Evolutionary conservation across 2,329 filamentous ascomycete species (phyloP), one percentile per base, ranked within the genome.

Genomic region (Lachnellula suecica): DNA sequence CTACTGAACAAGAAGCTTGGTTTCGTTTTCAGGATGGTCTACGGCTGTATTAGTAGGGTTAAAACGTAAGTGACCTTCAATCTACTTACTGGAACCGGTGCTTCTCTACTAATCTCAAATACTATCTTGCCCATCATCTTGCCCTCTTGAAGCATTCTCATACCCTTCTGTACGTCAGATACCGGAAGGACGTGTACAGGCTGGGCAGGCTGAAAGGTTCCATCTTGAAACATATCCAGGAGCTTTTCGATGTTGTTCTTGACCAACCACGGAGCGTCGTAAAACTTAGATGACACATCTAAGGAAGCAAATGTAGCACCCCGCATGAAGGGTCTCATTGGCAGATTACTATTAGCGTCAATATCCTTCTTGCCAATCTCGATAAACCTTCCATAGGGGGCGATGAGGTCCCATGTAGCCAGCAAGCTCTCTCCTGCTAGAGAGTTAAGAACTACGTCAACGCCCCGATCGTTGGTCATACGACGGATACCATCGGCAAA

Each of bases 391-490:
- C 70, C 71, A 42, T 64, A 63, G 1, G 56, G 55, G 6, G 68
- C 66, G 17, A 70, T 63, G 43, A 73, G 76, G 5, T 66, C 53
- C 73, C 72, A 78, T 0, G 71, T 73, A 0, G 70, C 66, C 25
- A 72, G 72, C 1, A 77, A 63, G 46, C 47, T 63, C 58, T 45
- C 49, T 2, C 47, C 47, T 2, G 27, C 34, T 4, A 49, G 40
- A 4, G 47, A 43, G 22, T 44, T 49, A 5, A 49, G 40, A 35
- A 49, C 47, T 5, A 49, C 47, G 37, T 49, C 40, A 11, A 49
- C 40, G 11, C 47, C 49, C 20, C 23, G 25, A 10, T 15, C 48
- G 11, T 47, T 43, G 15, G 61, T 65, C 10, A 53, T 42, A 15
- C 51, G 34, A 31, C 52, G 52, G 4, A 70, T 52, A 0, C 78